Percentiles rank a stretch among this genome's conserved stretches.
Evolutionary conservation across 2,329 filamentous ascomycete species (phyloP).

Genomic region (Fonsecaea nubica): DNA sequence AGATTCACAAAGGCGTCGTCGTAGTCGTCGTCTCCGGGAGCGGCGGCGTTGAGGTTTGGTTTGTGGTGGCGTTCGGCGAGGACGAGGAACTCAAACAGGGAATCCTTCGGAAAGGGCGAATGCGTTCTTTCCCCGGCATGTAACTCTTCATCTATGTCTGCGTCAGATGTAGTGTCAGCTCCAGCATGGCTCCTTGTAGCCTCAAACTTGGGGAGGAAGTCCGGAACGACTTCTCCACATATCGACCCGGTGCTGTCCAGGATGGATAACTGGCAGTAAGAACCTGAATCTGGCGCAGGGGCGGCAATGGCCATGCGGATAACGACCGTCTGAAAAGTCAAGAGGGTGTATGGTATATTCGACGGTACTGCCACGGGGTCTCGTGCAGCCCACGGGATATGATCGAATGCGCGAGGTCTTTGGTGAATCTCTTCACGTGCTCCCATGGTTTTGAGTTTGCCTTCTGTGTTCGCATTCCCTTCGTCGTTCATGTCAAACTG

Average conservation of each 20-base stretch:
- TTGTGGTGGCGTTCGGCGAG: slow-evolving; percentile 4
- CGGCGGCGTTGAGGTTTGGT: neutral
- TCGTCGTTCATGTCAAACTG: neutral
- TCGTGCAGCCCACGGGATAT: neutral
- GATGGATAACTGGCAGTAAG: neutral
- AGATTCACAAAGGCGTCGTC: neutral
- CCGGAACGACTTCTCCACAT: neutral
- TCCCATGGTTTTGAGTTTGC: neutral
- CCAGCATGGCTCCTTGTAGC: neutral
- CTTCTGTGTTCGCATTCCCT: neutral
- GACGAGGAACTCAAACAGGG: neutral
- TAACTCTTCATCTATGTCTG: neutral
- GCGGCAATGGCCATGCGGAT: neutral
- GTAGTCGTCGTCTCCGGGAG: neutral
- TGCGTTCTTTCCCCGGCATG: neutral
- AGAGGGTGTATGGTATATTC: neutral
- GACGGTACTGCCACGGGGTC: neutral
- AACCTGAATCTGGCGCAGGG: neutral
- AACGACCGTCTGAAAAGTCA: neutral
- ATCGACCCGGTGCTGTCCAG: neutral
- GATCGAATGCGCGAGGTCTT: neutral
- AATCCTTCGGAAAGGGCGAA: neutral
- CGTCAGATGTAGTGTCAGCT: neutral
- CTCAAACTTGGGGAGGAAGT: neutral
- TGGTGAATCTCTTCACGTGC: neutral